Evolutionary conservation across 129 eudicot genomes (phyloP).

Genomic region (Sambucus nigra): DNA sequence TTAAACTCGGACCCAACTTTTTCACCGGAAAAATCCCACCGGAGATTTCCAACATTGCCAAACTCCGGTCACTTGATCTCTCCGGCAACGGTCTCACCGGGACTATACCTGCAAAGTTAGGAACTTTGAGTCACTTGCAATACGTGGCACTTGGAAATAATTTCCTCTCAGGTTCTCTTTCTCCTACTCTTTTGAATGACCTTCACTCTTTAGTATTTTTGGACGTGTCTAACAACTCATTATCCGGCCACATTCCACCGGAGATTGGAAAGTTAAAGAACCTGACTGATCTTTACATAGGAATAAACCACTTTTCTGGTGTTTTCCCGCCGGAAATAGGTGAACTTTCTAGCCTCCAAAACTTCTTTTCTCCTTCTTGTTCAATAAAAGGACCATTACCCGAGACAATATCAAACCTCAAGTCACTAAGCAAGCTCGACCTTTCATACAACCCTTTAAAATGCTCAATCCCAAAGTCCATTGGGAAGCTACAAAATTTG

Average conservation of each 20-base stretch:
- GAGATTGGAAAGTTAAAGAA: slow-evolving; percentile 36
- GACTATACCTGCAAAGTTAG: slow-evolving; percentile 36
- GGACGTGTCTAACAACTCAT: slow-evolving; percentile 63
- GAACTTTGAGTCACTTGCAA: slow-evolving; percentile 26
- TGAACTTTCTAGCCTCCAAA: slow-evolving; percentile 29
- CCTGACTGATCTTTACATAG: slow-evolving; percentile 57
- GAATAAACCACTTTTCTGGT: slow-evolving; percentile 63
- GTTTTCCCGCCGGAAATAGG: slow-evolving; percentile 61
- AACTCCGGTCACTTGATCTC: slow-evolving; percentile 41
- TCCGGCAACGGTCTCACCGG: slow-evolving; percentile 55
- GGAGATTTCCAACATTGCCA: slow-evolving; percentile 27
- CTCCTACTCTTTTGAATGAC: slow-evolving; percentile 23
- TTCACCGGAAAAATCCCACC: slow-evolving; percentile 46
- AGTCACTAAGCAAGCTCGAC: slow-evolving; percentile 45
- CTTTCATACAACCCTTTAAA: slow-evolving; percentile 66
- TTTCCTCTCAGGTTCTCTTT: slow-evolving; percentile 40
- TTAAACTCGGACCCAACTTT: slow-evolving; percentile 52
- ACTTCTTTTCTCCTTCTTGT: slow-evolving; percentile 45
- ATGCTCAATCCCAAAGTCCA: slow-evolving; percentile 44
- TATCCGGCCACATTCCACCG: slow-evolving; percentile 44
- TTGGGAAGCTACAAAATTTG: slow-evolving; percentile 41
- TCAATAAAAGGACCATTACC: slow-evolving; percentile 65
- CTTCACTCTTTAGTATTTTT: slow-evolving; percentile 28
- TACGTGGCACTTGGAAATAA: slow-evolving; percentile 54
- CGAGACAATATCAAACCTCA: slow-evolving; percentile 38